These are phyloP conservation scores for Cucumis hystrix DNA, from an alignment of 306 rosid genomes.

Conservation along the genomic window DNA sequence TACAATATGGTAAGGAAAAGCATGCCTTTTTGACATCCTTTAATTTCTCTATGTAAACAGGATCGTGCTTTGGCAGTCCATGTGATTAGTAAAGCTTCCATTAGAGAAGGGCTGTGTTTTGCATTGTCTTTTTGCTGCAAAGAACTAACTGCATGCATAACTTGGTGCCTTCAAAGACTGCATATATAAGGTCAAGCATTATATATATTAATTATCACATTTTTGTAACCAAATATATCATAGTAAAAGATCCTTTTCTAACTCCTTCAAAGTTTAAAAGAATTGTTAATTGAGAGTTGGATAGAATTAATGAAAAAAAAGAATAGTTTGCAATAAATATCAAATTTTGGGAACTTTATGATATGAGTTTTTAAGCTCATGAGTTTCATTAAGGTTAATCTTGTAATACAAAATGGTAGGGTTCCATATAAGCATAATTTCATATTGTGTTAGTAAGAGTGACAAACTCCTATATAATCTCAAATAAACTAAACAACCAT, in stretches of 20 bases:
- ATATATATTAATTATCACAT: not conserved
- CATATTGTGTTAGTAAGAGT: not conserved
- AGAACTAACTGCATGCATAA: not conserved
- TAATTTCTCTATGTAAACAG: not conserved
- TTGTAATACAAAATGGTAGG: not conserved
- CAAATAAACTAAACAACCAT: not conserved
- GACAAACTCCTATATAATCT: not conserved
- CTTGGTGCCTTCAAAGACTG: constrained; percentile 4
- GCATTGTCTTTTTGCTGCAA: not conserved
- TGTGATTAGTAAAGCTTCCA: not conserved
- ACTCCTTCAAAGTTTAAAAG: too few species aligned
- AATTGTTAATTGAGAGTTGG: too few species aligned
- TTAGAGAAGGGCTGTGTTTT: not conserved
- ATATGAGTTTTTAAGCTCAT: too few species aligned
- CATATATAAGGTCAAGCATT: not conserved
- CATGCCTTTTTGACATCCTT: not conserved
- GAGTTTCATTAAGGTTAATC: too few species aligned
- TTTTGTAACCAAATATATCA: not conserved
- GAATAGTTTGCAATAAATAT: too few species aligned
- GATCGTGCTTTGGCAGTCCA: not conserved
- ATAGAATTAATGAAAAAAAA: too few species aligned
- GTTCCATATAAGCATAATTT: not conserved
- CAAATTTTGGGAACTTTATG: too few species aligned
- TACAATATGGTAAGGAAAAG: not conserved
- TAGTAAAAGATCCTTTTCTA: too few species aligned